Conservation (phyloP, 495 filamentous ascomycete genomes). For the Penicillium paxilli region DNA sequence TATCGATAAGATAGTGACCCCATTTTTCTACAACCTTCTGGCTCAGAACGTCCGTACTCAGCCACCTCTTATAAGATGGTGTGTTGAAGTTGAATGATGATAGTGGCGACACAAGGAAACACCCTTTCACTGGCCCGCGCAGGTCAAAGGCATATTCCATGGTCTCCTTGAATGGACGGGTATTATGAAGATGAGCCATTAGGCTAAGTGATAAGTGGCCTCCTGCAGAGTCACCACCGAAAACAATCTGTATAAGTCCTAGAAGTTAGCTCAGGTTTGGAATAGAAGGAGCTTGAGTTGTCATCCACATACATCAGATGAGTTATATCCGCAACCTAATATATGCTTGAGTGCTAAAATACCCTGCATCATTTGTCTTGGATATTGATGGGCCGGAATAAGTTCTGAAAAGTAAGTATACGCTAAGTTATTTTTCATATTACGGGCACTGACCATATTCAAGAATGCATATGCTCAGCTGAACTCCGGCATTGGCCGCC, state of each 20-base stretch:
- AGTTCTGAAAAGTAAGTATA: slow-evolving; percentile 10
- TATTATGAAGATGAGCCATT: slow-evolving; percentile 15
- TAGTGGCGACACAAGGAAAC: slow-evolving; percentile 26
- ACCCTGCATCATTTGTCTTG: slow-evolving; percentile 18
- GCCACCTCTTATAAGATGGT: slow-evolving; percentile 10
- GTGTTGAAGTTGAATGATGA: slow-evolving; percentile 17
- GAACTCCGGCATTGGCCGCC: slow-evolving; percentile 7
- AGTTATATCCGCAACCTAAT: slow-evolving; percentile 11
- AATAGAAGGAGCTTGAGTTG: neutral
- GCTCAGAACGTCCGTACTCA: slow-evolving; percentile 20
- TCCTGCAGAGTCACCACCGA: slow-evolving; percentile 27
- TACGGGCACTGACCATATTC: slow-evolving; percentile 14
- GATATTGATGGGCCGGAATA: slow-evolving; percentile 17
- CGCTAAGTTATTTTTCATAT: neutral
- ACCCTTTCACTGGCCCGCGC: slow-evolving; percentile 12
- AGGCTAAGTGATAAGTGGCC: slow-evolving; percentile 23
- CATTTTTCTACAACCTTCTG: slow-evolving; percentile 14
- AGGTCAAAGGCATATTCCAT: neutral
- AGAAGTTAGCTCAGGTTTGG: neutral
- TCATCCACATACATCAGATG: slow-evolving; percentile 10
- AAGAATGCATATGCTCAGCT: slow-evolving; percentile 21
- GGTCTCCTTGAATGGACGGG: neutral
- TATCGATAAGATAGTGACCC: slow-evolving; percentile 10
- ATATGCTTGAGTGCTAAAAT: slow-evolving; percentile 19
- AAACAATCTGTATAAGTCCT: slow-evolving; percentile 14